A percentile compares a stretch with the other conserved stretches of the same genome.
phyloP scores from a whole-genome alignment of 805 yeast species.

The Scheffersomyces amazonensis region DNA sequence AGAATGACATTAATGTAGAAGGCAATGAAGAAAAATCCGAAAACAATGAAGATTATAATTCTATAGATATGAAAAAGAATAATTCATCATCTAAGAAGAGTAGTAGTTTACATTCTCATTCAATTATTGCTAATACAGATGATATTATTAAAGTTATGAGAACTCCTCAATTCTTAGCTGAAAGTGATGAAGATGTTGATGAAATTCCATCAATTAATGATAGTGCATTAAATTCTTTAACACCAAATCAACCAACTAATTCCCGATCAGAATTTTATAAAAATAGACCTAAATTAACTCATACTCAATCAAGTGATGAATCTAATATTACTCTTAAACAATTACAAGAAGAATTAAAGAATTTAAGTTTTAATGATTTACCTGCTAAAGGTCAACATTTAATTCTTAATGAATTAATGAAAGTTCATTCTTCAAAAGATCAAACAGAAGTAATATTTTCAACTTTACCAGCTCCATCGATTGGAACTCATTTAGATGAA shows the following conservation, averaged over 20 bases:
- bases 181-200: constrained; percentile 12
- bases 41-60: constrained; percentile 8
- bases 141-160: constrained; percentile 32
- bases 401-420: constrained; percentile 84
- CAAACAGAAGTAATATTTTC: constrained; percentile 76
- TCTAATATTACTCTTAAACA: constrained; percentile 28
- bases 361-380: constrained; percentile 70
- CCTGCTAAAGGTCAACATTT: constrained; percentile 91
- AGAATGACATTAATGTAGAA: not conserved
- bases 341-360: constrained; percentile 34
- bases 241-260: constrained; percentile 4
- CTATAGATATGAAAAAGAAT: constrained; percentile 6
- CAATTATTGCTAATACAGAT: constrained; percentile 34
- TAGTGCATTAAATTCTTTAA: constrained; percentile 9
- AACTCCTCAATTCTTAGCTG: constrained; percentile 31
- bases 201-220: constrained; percentile 11
- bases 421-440: constrained; percentile 47
- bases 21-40: not conserved
- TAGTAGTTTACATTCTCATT: constrained; percentile 21
- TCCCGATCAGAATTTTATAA: constrained; percentile 9
- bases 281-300: constrained; percentile 2
- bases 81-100: constrained; percentile 7
- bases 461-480: constrained; percentile 83
- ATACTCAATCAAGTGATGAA: constrained; percentile 1
- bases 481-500: constrained; percentile 74